Evolutionary conservation across 106 monocot genomes (phyloP).

Genomic region (Dactylorhiza incarnata): DNA sequence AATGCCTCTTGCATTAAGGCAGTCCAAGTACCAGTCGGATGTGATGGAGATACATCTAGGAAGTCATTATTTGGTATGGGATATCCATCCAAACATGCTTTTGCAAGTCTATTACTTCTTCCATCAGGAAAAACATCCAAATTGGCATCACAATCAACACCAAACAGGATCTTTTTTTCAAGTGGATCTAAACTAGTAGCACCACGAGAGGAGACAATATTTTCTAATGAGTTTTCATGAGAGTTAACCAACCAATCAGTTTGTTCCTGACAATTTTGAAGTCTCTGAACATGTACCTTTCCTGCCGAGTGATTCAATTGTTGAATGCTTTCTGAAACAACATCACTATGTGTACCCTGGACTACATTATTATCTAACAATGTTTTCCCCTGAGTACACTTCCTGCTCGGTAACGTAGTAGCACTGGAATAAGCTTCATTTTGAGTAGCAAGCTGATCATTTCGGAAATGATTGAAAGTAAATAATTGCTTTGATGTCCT

Average conservation of each 20-base stretch:
- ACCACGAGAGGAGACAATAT: conserved; percentile 16
- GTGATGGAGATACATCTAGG: conserved; percentile 39
- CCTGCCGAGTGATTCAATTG: conserved; percentile 17
- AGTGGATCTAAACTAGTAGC: conserved; percentile 69
- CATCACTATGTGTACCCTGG: conserved; percentile 24
- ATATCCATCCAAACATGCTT: conserved; percentile 29
- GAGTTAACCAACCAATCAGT: conserved; percentile 20
- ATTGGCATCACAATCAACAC: conserved; percentile 44
- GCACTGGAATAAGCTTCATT: conserved; percentile 17
- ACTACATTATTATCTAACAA: conserved; percentile 18
- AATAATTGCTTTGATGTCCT: conserved; percentile 20
- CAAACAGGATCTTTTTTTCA: conserved; percentile 77
- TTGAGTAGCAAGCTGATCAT: conserved; percentile 15
- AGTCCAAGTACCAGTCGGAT: conserved; percentile 93
- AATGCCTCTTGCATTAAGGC: conserved; percentile 96
- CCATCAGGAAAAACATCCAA: conserved; percentile 13
- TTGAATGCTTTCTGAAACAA: conserved; percentile 28
- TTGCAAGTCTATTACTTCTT: conserved; percentile 14
- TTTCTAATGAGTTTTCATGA: conserved; percentile 25
- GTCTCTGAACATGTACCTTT: conserved; percentile 29
- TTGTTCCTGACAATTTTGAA: conserved; percentile 7
- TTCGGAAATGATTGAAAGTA: conserved; percentile 32
- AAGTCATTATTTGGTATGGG: conserved; percentile 35
- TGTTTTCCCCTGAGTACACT: conserved; percentile 23
- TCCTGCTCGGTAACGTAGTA: conserved; percentile 14